Percentiles rank a stretch among this genome's conserved stretches.
Conservation (phyloP, 306 rosid genomes). For the Cucumis hystrix region DNA sequence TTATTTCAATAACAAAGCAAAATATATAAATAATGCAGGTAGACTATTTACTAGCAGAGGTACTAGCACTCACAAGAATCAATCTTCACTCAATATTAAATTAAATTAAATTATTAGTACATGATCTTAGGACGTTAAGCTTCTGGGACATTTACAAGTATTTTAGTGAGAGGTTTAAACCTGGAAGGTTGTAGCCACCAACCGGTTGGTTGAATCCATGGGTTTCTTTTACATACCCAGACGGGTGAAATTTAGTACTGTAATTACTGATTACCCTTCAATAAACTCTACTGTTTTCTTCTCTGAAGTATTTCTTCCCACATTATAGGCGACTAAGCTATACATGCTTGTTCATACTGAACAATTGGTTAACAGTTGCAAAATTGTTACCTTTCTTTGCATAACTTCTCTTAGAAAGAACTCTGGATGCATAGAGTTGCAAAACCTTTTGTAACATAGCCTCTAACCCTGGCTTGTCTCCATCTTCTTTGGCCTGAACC, state of each 20-base stretch:
- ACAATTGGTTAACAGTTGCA: not conserved
- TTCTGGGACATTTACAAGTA: not conserved
- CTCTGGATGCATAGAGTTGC: conserved; percentile 78
- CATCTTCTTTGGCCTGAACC: conserved; percentile 84
- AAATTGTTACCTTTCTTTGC: conserved; percentile 48
- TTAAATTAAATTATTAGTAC: not conserved
- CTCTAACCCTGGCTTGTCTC: conserved; percentile 92
- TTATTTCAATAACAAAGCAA: not conserved
- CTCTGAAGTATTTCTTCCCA: not conserved
- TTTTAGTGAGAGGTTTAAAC: not conserved
- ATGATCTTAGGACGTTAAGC: not conserved
- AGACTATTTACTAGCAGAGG: not conserved
- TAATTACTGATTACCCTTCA: not conserved
- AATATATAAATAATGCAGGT: not conserved
- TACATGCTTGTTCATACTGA: not conserved
- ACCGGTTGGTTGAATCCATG: not conserved
- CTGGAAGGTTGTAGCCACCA: not conserved
- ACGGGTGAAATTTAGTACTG: not conserved
- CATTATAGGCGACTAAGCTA: not conserved
- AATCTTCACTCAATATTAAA: not conserved
- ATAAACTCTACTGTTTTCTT: not conserved
- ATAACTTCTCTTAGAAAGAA: conserved; percentile 76
- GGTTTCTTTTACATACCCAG: not conserved
- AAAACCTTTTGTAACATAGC: conserved; percentile 93
- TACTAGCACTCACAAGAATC: not conserved